Conservation (phyloP, 2,329 filamentous ascomycete species). For the Aphanocladium album region DNA sequence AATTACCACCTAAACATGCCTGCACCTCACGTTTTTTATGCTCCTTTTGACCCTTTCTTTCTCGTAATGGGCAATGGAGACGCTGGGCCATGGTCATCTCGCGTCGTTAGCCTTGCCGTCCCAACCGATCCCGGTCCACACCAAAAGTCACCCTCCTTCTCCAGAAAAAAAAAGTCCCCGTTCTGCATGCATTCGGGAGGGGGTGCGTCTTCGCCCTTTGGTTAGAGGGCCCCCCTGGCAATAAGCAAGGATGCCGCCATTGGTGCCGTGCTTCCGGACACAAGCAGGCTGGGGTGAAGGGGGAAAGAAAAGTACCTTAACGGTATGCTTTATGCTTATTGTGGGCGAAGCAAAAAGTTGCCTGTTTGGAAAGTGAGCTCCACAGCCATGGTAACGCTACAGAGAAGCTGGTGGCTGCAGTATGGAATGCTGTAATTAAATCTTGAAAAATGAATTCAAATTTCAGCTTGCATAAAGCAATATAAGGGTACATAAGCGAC, state of each 20-base stretch:
- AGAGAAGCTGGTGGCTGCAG: background rate
- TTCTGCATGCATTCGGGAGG: background rate
- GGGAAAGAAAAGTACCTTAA: background rate
- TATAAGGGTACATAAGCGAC: no score
- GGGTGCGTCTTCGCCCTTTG: background rate
- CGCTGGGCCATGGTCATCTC: constrained; percentile 3
- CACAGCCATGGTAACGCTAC: background rate
- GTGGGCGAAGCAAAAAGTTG: background rate
- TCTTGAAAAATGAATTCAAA: no score
- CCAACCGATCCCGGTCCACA: constrained; percentile 13
- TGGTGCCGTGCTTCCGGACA: constrained; percentile 7
- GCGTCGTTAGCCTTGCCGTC: constrained; percentile 11
- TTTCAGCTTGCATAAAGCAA: no score
- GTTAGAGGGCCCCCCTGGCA: background rate
- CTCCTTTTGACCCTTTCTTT: background rate
- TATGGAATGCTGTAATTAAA: background rate
- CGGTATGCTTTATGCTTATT: constrained; percentile 12
- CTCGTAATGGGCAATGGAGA: constrained; percentile 6
- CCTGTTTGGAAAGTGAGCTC: background rate
- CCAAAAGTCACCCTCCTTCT: background rate
- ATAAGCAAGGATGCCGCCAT: background rate
- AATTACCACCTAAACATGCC: no score
- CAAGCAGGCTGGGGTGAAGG: background rate
- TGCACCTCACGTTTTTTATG: background rate
- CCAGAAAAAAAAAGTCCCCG: background rate